Base-by-base conservation (phyloP, 2,329 filamentous ascomycete species). In the Ilyonectria destructans region DNA sequence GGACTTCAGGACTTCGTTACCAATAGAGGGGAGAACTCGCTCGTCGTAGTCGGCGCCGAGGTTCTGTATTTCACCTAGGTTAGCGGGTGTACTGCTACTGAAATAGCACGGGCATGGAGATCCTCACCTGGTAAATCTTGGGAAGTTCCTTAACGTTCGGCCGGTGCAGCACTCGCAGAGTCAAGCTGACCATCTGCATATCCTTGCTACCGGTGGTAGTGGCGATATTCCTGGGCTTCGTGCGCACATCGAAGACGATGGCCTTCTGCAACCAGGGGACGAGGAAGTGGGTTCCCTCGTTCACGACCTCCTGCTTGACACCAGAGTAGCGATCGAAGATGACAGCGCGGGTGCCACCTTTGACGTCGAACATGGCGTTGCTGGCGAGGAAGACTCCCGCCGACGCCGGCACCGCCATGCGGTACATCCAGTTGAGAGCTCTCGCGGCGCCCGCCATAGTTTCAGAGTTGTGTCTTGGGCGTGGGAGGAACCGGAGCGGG, bases 121-220 rank as follows among this genome's bases (percentile, higher is more conserved):
- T 15, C 46, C 75, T 67, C 84, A 98, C 96, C 90, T 98, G 96
- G 88, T 99, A 99, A 79, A 99, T 99, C 86, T 96, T 97, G 68
- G 96, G 97, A 80, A 99, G 86, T 77, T 92, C 90, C 87, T 94
- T 91, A 77, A 99, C 96, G 65, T 97, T 96, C 6, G 97, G 96
- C 76, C 97, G 89, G 85, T 98, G 96, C 82, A 99, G 85, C 72
- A 99, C 96, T 83, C 96, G 90, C 81, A 99, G 88, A 61, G 96
- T 99, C 88, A 99, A 89, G 88, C 95, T 98, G 79, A 99, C 96
- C 96, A 99, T 99, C 87, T 99, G 96, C 88, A 99, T 84, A 85
- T 99, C 96, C 90, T 99, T 99, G 89, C 92, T 96, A 67, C 96
- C 96, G 13, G 96, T 99, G 26, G 96, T 99, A 31, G 96, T 99